Evolutionary conservation across 225 moss, liverwort and hornwort species (phyloP).

Genomic region (Pseudoscleropodium purum): DNA sequence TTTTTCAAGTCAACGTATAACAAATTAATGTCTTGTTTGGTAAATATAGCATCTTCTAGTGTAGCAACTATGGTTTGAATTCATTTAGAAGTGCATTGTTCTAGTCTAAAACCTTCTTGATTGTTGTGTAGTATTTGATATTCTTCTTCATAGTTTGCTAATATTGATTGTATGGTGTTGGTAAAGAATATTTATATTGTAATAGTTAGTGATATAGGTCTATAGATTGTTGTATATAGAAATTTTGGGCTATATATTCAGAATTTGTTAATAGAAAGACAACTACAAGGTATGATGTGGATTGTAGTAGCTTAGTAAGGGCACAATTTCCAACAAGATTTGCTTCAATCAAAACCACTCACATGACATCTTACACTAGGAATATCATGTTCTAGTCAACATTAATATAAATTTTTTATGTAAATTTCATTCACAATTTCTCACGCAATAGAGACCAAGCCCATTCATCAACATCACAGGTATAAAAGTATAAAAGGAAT

Average conservation of each 20-base stretch:
- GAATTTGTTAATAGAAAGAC: background rate
- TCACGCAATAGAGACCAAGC: background rate
- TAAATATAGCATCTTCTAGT: background rate
- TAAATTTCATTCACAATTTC: background rate
- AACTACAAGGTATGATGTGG: no score
- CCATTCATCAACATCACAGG: background rate
- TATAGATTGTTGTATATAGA: background rate
- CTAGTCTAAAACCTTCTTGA: background rate
- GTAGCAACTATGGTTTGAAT: background rate
- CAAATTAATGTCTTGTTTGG: background rate
- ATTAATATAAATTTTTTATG: background rate
- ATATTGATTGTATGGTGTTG: background rate
- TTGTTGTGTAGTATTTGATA: background rate
- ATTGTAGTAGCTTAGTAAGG: background rate
- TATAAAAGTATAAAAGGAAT: rapidly evolving
- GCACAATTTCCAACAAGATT: background rate
- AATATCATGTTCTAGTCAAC: background rate
- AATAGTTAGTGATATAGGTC: background rate
- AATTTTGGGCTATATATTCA: background rate
- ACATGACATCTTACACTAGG: background rate
- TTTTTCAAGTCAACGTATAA: background rate
- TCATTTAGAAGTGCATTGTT: rapidly evolving
- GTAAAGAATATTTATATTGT: background rate
- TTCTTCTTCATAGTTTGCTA: background rate
- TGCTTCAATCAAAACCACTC: background rate